These are phyloP conservation scores for Theobroma cacao DNA, from an alignment of 345 rosid genomes.

Conservation along the genomic window DNA sequence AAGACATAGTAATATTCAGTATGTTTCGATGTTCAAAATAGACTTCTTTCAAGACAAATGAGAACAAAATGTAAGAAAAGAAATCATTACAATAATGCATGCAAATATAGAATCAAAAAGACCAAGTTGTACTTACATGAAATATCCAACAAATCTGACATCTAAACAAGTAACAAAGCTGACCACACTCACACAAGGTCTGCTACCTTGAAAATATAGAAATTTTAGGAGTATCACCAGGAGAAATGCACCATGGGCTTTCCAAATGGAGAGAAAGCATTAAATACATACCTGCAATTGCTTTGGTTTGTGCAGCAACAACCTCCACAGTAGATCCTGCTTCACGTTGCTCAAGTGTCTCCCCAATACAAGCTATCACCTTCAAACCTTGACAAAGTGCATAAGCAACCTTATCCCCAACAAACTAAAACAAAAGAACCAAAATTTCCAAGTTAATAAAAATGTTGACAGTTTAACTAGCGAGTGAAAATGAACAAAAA, in stretches of 20 bases:
- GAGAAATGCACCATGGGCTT: background rate
- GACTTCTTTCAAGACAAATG: no score
- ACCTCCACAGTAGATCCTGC: slow-evolving; percentile 78
- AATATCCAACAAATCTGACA: background rate
- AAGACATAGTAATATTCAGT: background rate
- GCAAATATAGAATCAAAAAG: background rate
- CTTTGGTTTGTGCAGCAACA: slow-evolving; percentile 92
- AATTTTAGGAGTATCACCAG: background rate
- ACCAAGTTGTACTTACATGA: background rate
- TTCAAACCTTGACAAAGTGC: slow-evolving; percentile 89
- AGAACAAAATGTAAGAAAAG: background rate
- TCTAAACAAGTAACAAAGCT: background rate
- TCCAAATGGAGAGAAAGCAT: background rate
- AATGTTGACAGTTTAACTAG: background rate
- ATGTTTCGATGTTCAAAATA: background rate
- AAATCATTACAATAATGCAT: background rate
- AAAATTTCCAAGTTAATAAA: slow-evolving; percentile 3
- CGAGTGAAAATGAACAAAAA: background rate
- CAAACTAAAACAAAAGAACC: slow-evolving; percentile 48
- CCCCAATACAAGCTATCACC: slow-evolving; percentile 95
- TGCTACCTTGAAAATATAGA: background rate
- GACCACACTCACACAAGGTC: background rate
- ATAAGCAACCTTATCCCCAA: slow-evolving; percentile 88
- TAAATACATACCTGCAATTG: slow-evolving; percentile 65
- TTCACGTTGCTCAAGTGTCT: slow-evolving; percentile 89